Base-by-base conservation (phyloP, 768 basidiomycete genomes). In the Leucocoprinus sp. region DNA sequence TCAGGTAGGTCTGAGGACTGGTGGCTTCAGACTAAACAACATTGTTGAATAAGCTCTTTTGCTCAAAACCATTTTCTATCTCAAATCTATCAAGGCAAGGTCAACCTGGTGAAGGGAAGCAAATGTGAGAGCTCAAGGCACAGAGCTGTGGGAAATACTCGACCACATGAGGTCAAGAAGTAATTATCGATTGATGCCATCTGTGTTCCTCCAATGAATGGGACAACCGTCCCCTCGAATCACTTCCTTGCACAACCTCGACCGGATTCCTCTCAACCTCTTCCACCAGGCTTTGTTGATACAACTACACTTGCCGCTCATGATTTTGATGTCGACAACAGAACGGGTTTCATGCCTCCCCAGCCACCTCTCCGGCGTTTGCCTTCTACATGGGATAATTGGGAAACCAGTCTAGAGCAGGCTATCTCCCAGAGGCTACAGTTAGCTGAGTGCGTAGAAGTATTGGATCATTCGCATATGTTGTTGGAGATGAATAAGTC, bases 261-360 rank as follows among this genome's bases (percentile, higher is more conserved):
- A 17, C 63, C 61, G 3, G 60, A 61, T 43, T 44, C 56, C 33
- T 38, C 54, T 23, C 42, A 54, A 22, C 55, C 59, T 2, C 60
- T 58, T 8, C 54, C 59, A 12, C 33, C 48, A 0, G 61, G 62
- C 18, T 52, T 61, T 19, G 51, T 54, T 11, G 63, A 64, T 52
- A 64, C 62, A 31, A 58, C 60, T 21, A 83, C 85, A 9, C 75
- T 86, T 48, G 83, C 85, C 1, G 82, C 84, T 2, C 84, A 86
- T 53, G 86, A 87, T 68, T 96, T 88, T 69, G 90, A 95, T 58
- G 88, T 96, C 54, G 89, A 91, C 56, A 84, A 83, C 2, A 70
- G 82, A n/a, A 89, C 90, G 0, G 93, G 93, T 0, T 95, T 96
- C 58, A 82, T 95, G 77, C 89, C 92, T 0, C 84, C 85, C 0